phyloP scores from a whole-genome alignment of 208 protist genomes.

The Trypanosoma caninum region DNA sequence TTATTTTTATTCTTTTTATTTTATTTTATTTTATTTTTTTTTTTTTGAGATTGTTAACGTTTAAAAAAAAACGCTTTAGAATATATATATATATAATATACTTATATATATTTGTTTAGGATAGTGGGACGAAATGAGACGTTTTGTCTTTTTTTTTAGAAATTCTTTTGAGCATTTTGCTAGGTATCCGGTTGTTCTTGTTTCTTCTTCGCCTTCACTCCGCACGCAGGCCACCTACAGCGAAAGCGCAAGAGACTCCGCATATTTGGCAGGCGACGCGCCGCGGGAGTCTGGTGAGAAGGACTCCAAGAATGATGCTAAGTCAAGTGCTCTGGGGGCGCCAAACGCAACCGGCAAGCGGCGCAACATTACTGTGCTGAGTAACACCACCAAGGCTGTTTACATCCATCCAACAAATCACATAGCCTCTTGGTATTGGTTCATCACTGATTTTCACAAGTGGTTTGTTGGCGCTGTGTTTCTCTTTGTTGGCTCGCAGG shows the following conservation, averaged over 20 bases:
- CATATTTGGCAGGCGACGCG: background rate
- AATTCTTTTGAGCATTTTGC: background rate
- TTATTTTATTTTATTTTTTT: conserved; percentile 2
- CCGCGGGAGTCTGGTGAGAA: background rate
- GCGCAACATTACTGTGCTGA: conserved; percentile 78
- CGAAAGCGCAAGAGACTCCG: background rate
- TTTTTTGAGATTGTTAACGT: background rate
- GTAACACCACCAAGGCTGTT: conserved; percentile 82
- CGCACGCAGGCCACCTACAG: conserved; percentile 4
- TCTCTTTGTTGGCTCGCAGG: conserved; percentile 77
- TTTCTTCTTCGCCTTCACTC: background rate
- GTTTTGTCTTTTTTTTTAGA: background rate
- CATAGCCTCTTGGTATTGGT: conserved; percentile 89
- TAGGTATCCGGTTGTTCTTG: background rate
- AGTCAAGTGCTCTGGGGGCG: conserved; percentile 36
- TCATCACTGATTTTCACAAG: conserved; percentile 84
- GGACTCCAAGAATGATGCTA: background rate
- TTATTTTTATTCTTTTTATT: background rate
- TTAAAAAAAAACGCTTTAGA: background rate
- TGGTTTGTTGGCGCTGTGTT: conserved; percentile 76
- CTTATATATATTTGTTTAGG: background rate
- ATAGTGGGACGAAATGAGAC: no score
- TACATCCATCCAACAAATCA: conserved; percentile 87
- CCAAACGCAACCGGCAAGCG: conserved; percentile 33
- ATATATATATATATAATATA: background rate